A percentile compares a stretch with the other conserved stretches of the same genome.
Conservation (phyloP, 2,329 filamentous ascomycete species). For the Sporothrix variecibatus region DNA sequence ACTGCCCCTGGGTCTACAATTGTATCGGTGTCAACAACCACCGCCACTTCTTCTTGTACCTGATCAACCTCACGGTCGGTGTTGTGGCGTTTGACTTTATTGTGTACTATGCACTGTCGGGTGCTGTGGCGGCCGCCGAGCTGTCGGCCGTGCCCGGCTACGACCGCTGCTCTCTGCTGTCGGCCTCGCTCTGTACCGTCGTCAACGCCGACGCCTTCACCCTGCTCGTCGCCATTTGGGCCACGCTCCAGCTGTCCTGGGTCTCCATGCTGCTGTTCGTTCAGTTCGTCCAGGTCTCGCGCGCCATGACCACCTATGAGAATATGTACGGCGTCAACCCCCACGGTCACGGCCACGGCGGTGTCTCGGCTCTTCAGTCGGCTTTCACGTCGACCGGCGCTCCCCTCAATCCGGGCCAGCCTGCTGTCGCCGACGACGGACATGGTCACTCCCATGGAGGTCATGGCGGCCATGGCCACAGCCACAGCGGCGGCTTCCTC, state of each 20-base stretch:
- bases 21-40: slow-evolving; percentile 96
- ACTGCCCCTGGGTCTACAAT: slow-evolving; percentile 98
- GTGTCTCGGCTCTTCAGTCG: slow-evolving; percentile 61
- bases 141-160: background rate
- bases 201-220: slow-evolving; percentile 83
- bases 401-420: slow-evolving; percentile 67
- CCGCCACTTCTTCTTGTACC: slow-evolving; percentile 90
- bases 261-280: slow-evolving; percentile 96
- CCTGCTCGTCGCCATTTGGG: slow-evolving; percentile 77
- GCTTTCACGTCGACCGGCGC: slow-evolving; percentile 78
- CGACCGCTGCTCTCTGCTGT: slow-evolving; percentile 71
- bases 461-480: slow-evolving; percentile 44
- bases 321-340: slow-evolving; percentile 84
- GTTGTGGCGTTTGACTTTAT: slow-evolving; percentile 73
- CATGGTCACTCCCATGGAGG: slow-evolving; percentile 46
- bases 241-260: slow-evolving; percentile 84
- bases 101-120: slow-evolving; percentile 69
- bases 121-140: slow-evolving; percentile 54
- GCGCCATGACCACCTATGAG: slow-evolving; percentile 94
- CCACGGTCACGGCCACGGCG: slow-evolving; percentile 38
- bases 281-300: slow-evolving; percentile 87
- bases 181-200: slow-evolving; percentile 71
- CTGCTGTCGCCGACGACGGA: slow-evolving; percentile 56
- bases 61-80: slow-evolving; percentile 74
- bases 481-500: slow-evolving; percentile 59